Conservation (phyloP, 768 basidiomycete species). For the Cystobasidium ongulense region DNA sequence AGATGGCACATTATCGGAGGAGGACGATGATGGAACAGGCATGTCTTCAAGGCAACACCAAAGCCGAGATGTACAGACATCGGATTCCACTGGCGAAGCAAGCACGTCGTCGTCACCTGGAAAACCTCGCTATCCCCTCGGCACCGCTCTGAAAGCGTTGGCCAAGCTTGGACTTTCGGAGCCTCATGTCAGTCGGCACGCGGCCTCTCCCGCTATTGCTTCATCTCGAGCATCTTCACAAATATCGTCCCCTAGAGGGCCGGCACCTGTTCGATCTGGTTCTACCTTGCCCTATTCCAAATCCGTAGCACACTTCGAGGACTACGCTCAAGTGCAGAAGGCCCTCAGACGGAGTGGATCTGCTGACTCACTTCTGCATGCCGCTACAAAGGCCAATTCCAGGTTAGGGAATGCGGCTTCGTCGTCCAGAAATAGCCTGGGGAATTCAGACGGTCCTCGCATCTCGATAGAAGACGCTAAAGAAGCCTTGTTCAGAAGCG, state of each 20-base stretch:
- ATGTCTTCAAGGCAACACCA: neutral
- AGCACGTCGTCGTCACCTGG: neutral
- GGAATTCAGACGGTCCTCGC: neutral
- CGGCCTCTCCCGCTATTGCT: neutral
- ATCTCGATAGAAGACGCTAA: conserved; percentile 7
- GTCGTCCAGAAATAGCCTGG: neutral
- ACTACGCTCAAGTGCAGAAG: neutral
- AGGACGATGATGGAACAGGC: neutral
- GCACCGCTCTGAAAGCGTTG: neutral
- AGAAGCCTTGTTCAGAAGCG: conserved; percentile 1
- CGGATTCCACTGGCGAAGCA: neutral
- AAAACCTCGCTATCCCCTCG: neutral
- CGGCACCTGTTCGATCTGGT: neutral
- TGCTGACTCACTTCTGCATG: conserved; percentile 14
- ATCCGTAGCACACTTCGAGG: conserved; percentile 10
- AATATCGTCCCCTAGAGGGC: neutral
- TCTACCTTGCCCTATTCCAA: neutral
- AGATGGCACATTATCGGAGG: neutral
- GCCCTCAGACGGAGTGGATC: neutral
- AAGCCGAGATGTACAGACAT: neutral
- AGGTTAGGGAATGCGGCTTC: neutral
- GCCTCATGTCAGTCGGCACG: neutral
- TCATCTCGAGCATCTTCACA: neutral
- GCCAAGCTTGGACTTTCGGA: neutral
- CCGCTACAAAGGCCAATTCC: neutral